Percentiles rank a stretch among this genome's conserved stretches.
Evolutionary conservation across 1,284 basidiomycete species (phyloP).

Genomic region (Fomitopsis betulina): DNA sequence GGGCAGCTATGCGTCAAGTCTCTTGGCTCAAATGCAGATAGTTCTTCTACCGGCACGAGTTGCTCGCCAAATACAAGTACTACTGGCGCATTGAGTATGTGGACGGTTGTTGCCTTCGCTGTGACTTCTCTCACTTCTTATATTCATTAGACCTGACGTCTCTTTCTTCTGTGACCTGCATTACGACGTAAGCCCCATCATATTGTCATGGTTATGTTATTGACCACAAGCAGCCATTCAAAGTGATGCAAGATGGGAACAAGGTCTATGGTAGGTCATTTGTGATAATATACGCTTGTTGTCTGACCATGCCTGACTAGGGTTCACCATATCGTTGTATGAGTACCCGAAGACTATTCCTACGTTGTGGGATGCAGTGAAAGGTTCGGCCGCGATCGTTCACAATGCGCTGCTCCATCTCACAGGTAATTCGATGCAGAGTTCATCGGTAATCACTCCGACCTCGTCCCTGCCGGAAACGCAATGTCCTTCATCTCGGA

Average conservation of each 20-base stretch:
- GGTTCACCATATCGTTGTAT: slow-evolving; percentile 62
- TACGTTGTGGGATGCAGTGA: slow-evolving; percentile 60
- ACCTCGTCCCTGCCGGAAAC: slow-evolving; percentile 55
- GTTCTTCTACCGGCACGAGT: slow-evolving; percentile 85
- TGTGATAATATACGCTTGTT: too few relatives aligned
- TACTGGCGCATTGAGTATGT: slow-evolving; percentile 84
- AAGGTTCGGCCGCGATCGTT: slow-evolving; percentile 29
- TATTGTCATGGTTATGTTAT: neutral
- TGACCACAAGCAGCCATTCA: slow-evolving; percentile 68
- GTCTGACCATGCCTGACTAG: slow-evolving; percentile 17
- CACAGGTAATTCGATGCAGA: slow-evolving; percentile 28
- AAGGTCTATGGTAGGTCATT: slow-evolving; percentile 70
- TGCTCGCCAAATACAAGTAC: slow-evolving; percentile 81
- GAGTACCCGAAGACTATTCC: slow-evolving; percentile 67
- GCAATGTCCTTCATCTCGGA: slow-evolving; percentile 62
- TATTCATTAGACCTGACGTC: slow-evolving; percentile 24
- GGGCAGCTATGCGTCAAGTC: neutral
- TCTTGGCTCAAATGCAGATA: slow-evolving; percentile 23
- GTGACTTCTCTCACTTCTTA: neutral
- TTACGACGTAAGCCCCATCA: slow-evolving; percentile 21
- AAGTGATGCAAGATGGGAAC: slow-evolving; percentile 84
- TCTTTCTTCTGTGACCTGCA: slow-evolving; percentile 30
- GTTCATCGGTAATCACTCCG: slow-evolving; percentile 57
- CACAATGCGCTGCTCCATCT: neutral
- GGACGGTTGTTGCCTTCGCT: neutral